Conservation (phyloP, 2,329 filamentous ascomycete species). For the Lomentospora prolificans region DNA sequence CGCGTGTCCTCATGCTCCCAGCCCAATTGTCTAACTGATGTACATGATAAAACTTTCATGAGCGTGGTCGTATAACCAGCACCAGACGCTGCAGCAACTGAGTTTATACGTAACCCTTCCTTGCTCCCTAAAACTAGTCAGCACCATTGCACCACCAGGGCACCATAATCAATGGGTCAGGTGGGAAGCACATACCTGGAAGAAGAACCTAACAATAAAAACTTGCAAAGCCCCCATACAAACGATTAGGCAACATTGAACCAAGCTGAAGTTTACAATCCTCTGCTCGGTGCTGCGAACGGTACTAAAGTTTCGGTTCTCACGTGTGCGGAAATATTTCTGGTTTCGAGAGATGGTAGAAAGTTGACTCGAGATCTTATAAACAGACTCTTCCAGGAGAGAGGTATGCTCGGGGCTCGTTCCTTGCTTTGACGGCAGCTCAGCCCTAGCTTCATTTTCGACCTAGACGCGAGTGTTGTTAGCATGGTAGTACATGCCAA, state of each 20-base stretch:
- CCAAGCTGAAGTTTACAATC: slow-evolving; percentile 95
- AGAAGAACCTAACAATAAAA: slow-evolving; percentile 97
- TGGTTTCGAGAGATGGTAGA: slow-evolving; percentile 95
- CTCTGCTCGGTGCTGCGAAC: slow-evolving; percentile 90
- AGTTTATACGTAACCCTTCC: slow-evolving; percentile 58
- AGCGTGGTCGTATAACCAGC: background rate
- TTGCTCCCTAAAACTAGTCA: slow-evolving; percentile 40
- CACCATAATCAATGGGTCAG: background rate
- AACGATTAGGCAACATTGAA: slow-evolving; percentile 85
- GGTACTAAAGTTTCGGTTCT: slow-evolving; percentile 98
- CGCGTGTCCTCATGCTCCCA: background rate
- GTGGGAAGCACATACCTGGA: slow-evolving; percentile 55
- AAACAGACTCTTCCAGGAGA: slow-evolving; percentile 83
- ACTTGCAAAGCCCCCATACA: slow-evolving; percentile 95
- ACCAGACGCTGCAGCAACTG: background rate
- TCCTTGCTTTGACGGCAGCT: slow-evolving; percentile 81
- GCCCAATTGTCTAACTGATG: background rate
- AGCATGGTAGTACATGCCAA: too few relatives aligned
- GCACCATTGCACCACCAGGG: slow-evolving; percentile 13
- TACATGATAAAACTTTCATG: background rate
- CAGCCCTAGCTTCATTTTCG: slow-evolving; percentile 76
- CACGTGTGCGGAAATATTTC: slow-evolving; percentile 97
- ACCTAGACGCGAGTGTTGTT: slow-evolving; percentile 44
- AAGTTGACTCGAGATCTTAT: slow-evolving; percentile 86
- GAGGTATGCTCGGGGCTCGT: slow-evolving; percentile 82